Evolutionary conservation across 805 yeast genomes (phyloP).

Genomic region (Saccharomycopsis olivae): DNA sequence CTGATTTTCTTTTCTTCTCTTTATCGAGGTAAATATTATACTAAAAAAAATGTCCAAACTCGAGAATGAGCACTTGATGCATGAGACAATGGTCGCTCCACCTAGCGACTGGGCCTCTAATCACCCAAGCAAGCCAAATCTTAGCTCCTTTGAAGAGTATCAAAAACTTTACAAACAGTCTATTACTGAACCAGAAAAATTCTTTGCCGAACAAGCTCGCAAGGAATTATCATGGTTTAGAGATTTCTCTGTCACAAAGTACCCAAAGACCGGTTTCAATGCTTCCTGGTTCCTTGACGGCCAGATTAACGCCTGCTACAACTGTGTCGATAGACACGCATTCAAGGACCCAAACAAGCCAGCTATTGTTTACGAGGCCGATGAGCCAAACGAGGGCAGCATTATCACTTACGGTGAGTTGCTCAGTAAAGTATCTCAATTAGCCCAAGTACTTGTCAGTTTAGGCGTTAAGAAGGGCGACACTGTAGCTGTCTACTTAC

Average conservation of each 20-base stretch:
- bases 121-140: slow-evolving; percentile 37
- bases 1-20: too few relatives aligned
- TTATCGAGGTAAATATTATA: too few relatives aligned
- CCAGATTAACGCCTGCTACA: slow-evolving; percentile 68
- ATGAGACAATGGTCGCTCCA: slow-evolving; percentile 21
- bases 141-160: slow-evolving; percentile 41
- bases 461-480: slow-evolving; percentile 74
- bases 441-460: slow-evolving; percentile 55
- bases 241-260: slow-evolving; percentile 38
- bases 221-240: slow-evolving; percentile 42
- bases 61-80: slow-evolving; percentile 25
- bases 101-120: slow-evolving; percentile 16
- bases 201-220: slow-evolving; percentile 44
- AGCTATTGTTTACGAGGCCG: slow-evolving; percentile 75
- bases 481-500: slow-evolving; percentile 77
- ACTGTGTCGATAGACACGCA: slow-evolving; percentile 79
- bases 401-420: slow-evolving; percentile 61
- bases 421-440: slow-evolving; percentile 56
- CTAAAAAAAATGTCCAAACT: slow-evolving; percentile 11
- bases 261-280: slow-evolving; percentile 30
- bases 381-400: slow-evolving; percentile 56
- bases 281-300: slow-evolving; percentile 75
- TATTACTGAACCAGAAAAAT: slow-evolving; percentile 41
- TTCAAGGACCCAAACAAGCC: slow-evolving; percentile 56
- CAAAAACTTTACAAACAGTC: slow-evolving; percentile 42